Evolutionary conservation across 495 filamentous ascomycete genomes (phyloP), one percentile per base, ranked within the genome.

Genomic region (Penicillium simplicissimum): DNA sequence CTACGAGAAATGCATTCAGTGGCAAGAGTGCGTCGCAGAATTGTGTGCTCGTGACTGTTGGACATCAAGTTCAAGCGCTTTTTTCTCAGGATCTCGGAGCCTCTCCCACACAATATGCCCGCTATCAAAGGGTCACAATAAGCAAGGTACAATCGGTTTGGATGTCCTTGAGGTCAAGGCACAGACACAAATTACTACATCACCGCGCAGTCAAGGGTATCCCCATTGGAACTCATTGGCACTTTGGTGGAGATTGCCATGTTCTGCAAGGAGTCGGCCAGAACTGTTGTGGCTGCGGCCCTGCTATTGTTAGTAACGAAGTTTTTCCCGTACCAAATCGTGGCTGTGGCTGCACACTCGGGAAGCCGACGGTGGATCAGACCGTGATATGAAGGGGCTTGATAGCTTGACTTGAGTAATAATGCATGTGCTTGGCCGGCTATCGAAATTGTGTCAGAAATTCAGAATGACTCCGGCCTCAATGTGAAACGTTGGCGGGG

Each of bases 341-440:
- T 55, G 36, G 36, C 48, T 59, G 61, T 51, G 61, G 51, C 61
- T 51, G 55, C 55, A 55, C 49, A 63, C 25, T 48, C 25, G 60
- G 55, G 17, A 34, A 38, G 13, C 55, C 35, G 48, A 58, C 13
- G 23, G 53, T 45, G 42, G 42, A 23, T 45, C 42, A 45, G 3
- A 21, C 11, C 19, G 42, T 45, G 21, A 45, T 45, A 45, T 49
- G 45, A 49, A 49, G 45, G 45, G 23, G 45, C 25, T 31, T n/a
- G 45, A 31, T 49, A 31, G 45, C 23, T 49, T 49, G 25, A 45
- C 42, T 10, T 45, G 42, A 21, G 11, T 23, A 45, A 45, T 23
- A 45, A 45, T 31, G 45, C 21, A 49, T 49, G 45, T 49, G 45
- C 23, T 49, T 55, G 10, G 21, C 53, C 21, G 53, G n/a, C 21